Base-by-base conservation (phyloP, 78 protist species). In the Dictyostelium intermedium region DNA sequence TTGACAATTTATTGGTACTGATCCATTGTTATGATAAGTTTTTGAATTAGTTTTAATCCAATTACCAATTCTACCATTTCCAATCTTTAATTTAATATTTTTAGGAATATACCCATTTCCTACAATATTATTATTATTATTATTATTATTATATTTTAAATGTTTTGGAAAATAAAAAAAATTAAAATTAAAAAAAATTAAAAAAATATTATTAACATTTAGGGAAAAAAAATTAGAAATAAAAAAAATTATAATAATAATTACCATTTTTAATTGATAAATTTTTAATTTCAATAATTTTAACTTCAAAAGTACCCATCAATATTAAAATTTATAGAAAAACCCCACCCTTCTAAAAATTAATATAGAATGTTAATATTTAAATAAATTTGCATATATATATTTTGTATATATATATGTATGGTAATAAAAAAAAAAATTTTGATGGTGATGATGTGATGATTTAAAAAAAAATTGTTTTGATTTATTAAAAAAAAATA, bases 11-110 rank as follows among this genome's bases (percentile, higher is more conserved):
- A 81, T 11, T 5, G 69, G 53, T 3, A 81, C 10, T 5, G 63
- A n/a, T 25, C 82, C 37, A 77, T 56, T 60, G 16, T 20, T 13
- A 43, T 53, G 25, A 45, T 60, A 78, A 16, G 35, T 27, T 77
- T 30, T 80, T 53, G 79, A 81, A 78, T 50, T 27, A n/a, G 43
- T 87, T 60, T 87, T 87, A n/a, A 78, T n/a, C 92, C 92, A 87
- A 27, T 30, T 69, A n/a, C 92, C 92, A 14, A 87, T 56, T 78
- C 73, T 87, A 23, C 92, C 92, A 45, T 37, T 61, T 37, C 92
- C 92, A 25, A 87, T 45, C 47, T 87, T 87, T 77, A 87, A 60
- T 77, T 78, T 87, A 11, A 87, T 39, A 60, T 74, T 73, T 73
- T 47, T 69, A 45, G 85, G 85, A 39, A 11, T 35, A 34, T 13